These are phyloP conservation scores for Debaryomyces udenii DNA, from an alignment of 1,139 yeast genomes.

Conservation along the genomic window DNA sequence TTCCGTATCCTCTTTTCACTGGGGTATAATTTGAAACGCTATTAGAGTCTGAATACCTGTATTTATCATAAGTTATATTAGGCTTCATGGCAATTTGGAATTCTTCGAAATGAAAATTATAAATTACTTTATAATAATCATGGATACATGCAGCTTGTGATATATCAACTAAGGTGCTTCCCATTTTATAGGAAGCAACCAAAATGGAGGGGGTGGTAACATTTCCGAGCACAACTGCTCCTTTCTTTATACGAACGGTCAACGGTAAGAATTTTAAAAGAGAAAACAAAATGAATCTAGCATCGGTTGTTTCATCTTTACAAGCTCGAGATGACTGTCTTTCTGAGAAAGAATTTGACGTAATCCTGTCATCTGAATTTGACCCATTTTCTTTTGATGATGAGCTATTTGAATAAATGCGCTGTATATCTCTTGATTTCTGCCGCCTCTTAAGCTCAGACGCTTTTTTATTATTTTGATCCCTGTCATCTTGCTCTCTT, in stretches of 20 bases:
- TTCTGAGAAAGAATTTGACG: constrained; percentile 5
- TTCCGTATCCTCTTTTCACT: not conserved
- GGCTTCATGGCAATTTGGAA: constrained; percentile 66
- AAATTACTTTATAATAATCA: constrained; percentile 57
- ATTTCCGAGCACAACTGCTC: constrained; percentile 81
- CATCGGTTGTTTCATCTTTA: constrained; percentile 6
- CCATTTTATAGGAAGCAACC: constrained; percentile 60
- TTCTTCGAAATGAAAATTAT: constrained; percentile 47
- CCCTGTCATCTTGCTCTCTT: constrained; percentile 22
- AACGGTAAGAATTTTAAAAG: constrained; percentile 58
- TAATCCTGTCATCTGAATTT: constrained; percentile 2
- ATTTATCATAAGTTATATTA: constrained; percentile 57
- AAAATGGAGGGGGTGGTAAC: constrained; percentile 72
- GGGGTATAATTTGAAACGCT: constrained; percentile 1
- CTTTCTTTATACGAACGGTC: constrained; percentile 59
- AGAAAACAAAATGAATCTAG: constrained; percentile 14
- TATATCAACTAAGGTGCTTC: constrained; percentile 64
- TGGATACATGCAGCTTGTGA: constrained; percentile 47
- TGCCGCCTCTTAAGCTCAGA: constrained; percentile 7
- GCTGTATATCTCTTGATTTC: constrained; percentile 10
- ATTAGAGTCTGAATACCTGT: constrained; percentile 13
- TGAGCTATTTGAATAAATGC: constrained; percentile 7
- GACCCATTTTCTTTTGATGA: constrained; percentile 10
- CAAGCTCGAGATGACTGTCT: constrained; percentile 9
- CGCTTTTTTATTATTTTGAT: constrained; percentile 11